Conservation (phyloP, 2,329 filamentous ascomycete species). For the Alternaria hordeiaustralica region DNA sequence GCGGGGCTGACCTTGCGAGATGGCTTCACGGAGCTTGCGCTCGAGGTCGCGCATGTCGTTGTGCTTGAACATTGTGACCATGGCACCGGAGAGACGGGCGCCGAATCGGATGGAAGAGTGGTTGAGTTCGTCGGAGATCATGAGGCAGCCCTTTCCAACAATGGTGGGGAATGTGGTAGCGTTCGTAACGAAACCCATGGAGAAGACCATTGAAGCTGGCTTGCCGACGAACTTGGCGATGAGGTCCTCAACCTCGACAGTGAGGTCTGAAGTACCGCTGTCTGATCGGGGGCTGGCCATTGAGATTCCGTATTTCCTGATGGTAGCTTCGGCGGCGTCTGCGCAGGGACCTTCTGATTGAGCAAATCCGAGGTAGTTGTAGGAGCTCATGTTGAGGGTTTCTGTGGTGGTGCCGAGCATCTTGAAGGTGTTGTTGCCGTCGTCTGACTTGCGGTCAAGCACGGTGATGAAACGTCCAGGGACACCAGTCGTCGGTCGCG, state of each 20-base stretch:
- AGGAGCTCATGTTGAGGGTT: conserved; percentile 98
- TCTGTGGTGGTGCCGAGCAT: conserved; percentile 90
- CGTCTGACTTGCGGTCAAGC: conserved; percentile 86
- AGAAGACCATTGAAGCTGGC: conserved; percentile 93
- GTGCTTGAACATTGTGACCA: conserved; percentile 96
- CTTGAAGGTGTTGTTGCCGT: conserved; percentile 90
- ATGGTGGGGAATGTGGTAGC: conserved; percentile 90
- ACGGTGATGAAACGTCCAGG: conserved; percentile 93
- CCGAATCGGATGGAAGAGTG: conserved; percentile 97
- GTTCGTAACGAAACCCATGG: conserved; percentile 98
- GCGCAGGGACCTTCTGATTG: conserved; percentile 97
- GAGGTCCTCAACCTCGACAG: conserved; percentile 86
- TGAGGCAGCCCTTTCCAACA: conserved; percentile 88
- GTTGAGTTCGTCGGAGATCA: conserved; percentile 97
- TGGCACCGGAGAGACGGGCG: conserved; percentile 89
- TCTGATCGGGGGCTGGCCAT: conserved; percentile 83
- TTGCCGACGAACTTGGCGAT: conserved; percentile 94
- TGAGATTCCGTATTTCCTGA: conserved; percentile 85
- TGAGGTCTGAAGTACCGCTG: conserved; percentile 84
- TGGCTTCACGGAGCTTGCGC: conserved; percentile 83
- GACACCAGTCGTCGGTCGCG: conserved; percentile 88
- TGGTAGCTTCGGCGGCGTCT: conserved; percentile 84
- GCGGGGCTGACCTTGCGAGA: conserved; percentile 94
- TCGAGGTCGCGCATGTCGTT: conserved; percentile 94
- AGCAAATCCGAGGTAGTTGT: conserved; percentile 98